These are phyloP conservation scores for Calonectria crousiana DNA, from an alignment of 2,329 filamentous ascomycete species.

Conservation along the genomic window DNA sequence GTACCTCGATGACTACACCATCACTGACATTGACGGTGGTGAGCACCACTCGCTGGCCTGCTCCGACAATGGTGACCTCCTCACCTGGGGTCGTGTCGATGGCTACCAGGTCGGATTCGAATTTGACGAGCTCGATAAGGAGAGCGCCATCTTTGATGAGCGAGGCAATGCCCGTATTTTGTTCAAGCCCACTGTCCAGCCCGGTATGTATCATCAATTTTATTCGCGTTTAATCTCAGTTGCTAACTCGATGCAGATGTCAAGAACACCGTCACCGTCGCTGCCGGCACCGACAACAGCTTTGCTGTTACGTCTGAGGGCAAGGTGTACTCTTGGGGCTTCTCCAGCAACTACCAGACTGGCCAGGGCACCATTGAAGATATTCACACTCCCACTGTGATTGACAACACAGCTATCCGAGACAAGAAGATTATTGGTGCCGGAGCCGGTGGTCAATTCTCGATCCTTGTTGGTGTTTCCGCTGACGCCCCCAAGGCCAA, in stretches of 20 bases:
- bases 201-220: slow-evolving; percentile 55
- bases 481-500: slow-evolving; percentile 47
- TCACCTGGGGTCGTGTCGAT: slow-evolving; percentile 72
- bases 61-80: slow-evolving; percentile 67
- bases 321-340: slow-evolving; percentile 83
- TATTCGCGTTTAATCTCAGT: not conserved
- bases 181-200: slow-evolving; percentile 52
- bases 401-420: slow-evolving; percentile 86
- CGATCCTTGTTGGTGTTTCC: slow-evolving; percentile 67
- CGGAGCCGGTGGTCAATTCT: slow-evolving; percentile 91
- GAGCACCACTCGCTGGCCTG: slow-evolving; percentile 80
- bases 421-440: slow-evolving; percentile 81
- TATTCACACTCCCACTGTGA: slow-evolving; percentile 79
- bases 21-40: slow-evolving; percentile 77
- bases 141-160: slow-evolving; percentile 73
- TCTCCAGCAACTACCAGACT: slow-evolving; percentile 83
- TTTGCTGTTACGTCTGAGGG: slow-evolving; percentile 79
- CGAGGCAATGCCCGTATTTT: slow-evolving; percentile 75
- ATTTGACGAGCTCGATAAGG: slow-evolving; percentile 60
- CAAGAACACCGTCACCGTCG: slow-evolving; percentile 66
- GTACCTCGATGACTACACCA: slow-evolving; percentile 71
- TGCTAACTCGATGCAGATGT: slow-evolving; percentile 49
- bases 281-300: slow-evolving; percentile 79
- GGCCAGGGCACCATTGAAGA: slow-evolving; percentile 85
- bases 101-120: slow-evolving; percentile 67